These are phyloP conservation scores for Erysimum pusillum DNA, from an alignment of 441 rosid species.

Conservation along the genomic window DNA sequence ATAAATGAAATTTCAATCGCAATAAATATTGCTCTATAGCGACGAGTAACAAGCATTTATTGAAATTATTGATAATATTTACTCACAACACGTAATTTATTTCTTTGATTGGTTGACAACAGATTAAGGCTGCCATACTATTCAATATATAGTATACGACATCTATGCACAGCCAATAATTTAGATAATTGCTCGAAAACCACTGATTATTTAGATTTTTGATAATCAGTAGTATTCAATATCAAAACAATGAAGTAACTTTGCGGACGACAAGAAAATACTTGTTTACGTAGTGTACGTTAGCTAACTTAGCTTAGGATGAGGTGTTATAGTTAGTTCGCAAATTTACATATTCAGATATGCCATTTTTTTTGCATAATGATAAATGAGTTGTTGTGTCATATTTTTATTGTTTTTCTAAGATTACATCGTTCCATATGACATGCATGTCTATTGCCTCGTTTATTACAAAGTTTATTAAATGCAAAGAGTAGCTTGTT, in stretches of 20 bases:
- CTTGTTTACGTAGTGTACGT: constrained; percentile 10
- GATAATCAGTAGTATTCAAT: neutral
- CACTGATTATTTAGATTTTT: neutral
- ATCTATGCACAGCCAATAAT: constrained; percentile 30
- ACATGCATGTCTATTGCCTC: constrained; percentile 26
- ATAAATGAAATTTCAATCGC: constrained; percentile 38
- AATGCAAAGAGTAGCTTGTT: neutral
- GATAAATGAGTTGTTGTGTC: neutral
- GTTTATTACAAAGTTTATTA: constrained; percentile 15
- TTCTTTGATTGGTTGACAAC: constrained; percentile 30
- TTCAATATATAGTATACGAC: constrained; percentile 16
- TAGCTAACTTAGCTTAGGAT: neutral
- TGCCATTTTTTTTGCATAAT: neutral
- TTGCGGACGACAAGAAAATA: constrained; percentile 16
- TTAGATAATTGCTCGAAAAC: constrained; percentile 21
- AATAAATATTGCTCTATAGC: constrained; percentile 24
- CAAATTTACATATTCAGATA: neutral
- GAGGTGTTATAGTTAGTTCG: neutral
- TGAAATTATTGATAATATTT: constrained; percentile 29
- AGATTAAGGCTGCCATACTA: constrained; percentile 37
- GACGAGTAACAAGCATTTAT: constrained; percentile 39
- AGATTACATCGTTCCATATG: constrained; percentile 22
- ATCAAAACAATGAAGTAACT: neutral
- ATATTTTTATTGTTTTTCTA: neutral
- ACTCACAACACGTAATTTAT: constrained; percentile 37